These are phyloP conservation scores for Erythrophleum fordii DNA, from an alignment of 306 rosid genomes.

Conservation along the genomic window DNA sequence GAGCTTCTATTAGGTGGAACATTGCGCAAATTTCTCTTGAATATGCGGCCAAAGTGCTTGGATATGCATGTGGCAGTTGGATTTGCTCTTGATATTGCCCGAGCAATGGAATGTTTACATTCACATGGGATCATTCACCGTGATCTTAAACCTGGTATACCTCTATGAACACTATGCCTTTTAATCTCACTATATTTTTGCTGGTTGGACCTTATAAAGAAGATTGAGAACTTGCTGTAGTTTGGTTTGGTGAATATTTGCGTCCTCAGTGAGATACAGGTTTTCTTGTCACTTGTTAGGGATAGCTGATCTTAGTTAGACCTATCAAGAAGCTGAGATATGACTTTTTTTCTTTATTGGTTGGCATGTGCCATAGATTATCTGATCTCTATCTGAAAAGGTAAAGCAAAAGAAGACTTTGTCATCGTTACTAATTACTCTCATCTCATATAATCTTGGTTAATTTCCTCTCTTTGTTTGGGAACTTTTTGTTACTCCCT, in stretches of 20 bases:
- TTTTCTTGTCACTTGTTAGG: slow-evolving; percentile 5
- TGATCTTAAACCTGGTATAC: slow-evolving; percentile 92
- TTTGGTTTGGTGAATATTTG: slow-evolving; percentile 19
- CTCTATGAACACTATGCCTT: slow-evolving; percentile 1
- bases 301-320: slow-evolving; percentile 21
- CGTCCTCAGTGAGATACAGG: slow-evolving; percentile 9
- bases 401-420: neutral
- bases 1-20: slow-evolving; percentile 93
- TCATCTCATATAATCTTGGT: neutral
- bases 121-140: slow-evolving; percentile 96
- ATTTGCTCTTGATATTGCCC: slow-evolving; percentile 44
- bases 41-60: slow-evolving; percentile 42
- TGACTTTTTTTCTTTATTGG: slow-evolving; percentile 11
- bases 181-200: slow-evolving; percentile 19
- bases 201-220: neutral
- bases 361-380: neutral
- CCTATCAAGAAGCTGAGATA: slow-evolving; percentile 13
- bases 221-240: neutral
- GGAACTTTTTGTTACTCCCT: neutral
- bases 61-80: slow-evolving; percentile 39
- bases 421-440: neutral
- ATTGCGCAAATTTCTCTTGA: slow-evolving; percentile 78
- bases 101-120: slow-evolving; percentile 57
- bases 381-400: neutral
- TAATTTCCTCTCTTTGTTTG: neutral